These are phyloP conservation scores for Cryphonectria nitschkei DNA, from an alignment of 2,329 filamentous ascomycete species.

Conservation along the genomic window DNA sequence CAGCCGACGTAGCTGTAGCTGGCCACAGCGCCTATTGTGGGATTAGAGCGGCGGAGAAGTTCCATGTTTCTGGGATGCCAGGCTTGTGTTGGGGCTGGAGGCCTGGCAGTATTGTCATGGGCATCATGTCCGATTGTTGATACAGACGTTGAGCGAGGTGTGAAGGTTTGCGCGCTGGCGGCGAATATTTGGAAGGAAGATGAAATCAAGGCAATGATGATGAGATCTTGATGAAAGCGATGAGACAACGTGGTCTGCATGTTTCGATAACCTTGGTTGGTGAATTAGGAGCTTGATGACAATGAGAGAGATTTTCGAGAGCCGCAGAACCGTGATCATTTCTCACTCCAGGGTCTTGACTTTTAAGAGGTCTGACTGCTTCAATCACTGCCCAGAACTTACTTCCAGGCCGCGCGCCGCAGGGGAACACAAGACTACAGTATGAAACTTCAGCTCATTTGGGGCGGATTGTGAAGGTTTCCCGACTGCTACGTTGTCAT, in stretches of 20 bases:
- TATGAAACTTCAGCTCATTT: neutral
- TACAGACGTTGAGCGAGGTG: neutral
- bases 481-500: neutral
- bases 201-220: neutral
- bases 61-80: neutral
- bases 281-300: neutral
- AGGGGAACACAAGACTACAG: neutral
- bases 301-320: neutral
- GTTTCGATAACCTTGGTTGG: neutral
- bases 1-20: conserved; percentile 2
- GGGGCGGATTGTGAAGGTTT: neutral
- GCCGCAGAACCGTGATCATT: neutral
- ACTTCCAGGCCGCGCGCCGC: neutral
- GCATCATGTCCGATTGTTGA: neutral
- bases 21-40: neutral
- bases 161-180: neutral
- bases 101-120: neutral
- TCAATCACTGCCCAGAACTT: neutral
- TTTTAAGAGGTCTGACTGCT: neutral
- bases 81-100: neutral
- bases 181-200: neutral
- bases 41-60: neutral
- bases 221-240: neutral
- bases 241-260: neutral
- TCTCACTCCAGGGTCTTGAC: neutral